phyloP scores from a whole-genome alignment of 441 rosid genomes.

The Aleurites moluccanus region DNA sequence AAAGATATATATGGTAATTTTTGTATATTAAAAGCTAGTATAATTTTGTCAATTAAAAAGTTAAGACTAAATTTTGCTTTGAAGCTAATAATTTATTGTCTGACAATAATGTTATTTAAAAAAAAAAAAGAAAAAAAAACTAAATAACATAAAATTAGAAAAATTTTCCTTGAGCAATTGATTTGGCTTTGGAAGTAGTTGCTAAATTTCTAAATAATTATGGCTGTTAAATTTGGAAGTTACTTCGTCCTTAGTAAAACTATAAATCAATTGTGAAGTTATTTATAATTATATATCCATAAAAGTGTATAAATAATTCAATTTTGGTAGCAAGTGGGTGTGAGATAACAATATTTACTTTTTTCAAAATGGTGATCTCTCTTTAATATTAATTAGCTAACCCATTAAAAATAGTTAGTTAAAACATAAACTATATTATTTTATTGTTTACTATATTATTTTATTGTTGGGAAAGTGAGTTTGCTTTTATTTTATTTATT shows the following conservation, averaged over 20 bases:
- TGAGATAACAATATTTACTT: constrained; percentile 7
- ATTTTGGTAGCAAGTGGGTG: constrained; percentile 11
- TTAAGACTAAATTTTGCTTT: too few relatives aligned
- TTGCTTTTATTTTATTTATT: too few relatives aligned
- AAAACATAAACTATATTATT: too few relatives aligned
- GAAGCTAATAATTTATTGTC: too few relatives aligned
- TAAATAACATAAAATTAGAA: not conserved
- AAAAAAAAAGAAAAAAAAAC: not conserved
- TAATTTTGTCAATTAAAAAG: too few relatives aligned
- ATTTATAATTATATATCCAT: constrained; percentile 2
- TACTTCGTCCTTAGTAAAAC: not conserved
- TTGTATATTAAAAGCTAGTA: too few relatives aligned
- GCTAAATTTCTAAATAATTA: not conserved
- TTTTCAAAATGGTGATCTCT: not conserved
- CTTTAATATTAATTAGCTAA: not conserved
- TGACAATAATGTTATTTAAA: too few relatives aligned
- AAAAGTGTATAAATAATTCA: not conserved
- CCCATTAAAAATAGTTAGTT: too few relatives aligned
- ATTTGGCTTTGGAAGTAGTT: not conserved
- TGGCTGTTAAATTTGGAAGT: not conserved
- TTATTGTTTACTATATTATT: too few relatives aligned
- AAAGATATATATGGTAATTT: too few relatives aligned
- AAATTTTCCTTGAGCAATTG: not conserved
- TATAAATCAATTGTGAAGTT: not conserved
- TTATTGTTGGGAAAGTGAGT: too few relatives aligned